Conservation (phyloP, 2,329 filamentous ascomycete genomes). For the Gaeumannomyces tritici region DNA sequence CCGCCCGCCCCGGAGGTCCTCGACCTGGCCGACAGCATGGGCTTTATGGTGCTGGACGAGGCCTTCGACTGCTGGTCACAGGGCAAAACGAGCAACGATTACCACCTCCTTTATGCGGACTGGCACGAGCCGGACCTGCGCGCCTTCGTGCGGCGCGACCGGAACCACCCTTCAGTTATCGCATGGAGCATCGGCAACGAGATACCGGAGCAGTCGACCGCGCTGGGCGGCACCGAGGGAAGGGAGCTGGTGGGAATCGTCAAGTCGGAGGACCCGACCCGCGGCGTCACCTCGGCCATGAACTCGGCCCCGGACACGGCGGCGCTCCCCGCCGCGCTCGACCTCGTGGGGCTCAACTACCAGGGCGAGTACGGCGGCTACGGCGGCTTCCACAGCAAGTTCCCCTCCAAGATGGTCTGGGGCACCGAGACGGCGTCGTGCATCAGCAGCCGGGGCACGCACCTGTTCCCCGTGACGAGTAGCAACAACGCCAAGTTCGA, state of each 20-base stretch:
- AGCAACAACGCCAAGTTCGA: constrained; percentile 21
- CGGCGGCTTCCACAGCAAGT: constrained; percentile 29
- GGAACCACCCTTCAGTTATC: constrained; percentile 44
- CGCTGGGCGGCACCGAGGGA: constrained; percentile 20
- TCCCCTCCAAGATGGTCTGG: constrained; percentile 36
- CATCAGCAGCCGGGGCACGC: constrained; percentile 39
- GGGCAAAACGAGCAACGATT: constrained; percentile 36
- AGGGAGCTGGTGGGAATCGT: constrained; percentile 29
- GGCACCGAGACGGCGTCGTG: constrained; percentile 32
- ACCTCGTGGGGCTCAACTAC: constrained; percentile 43
- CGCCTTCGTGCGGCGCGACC: constrained; percentile 38
- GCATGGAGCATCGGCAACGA: constrained; percentile 47
- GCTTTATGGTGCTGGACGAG: constrained; percentile 42
- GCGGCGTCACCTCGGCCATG: constrained; percentile 33
- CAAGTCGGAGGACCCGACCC: constrained; percentile 35
- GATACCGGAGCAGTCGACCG: constrained; percentile 33
- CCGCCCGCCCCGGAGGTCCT: constrained; percentile 40
- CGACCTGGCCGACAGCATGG: constrained; percentile 36
- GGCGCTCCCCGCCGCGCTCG: constrained; percentile 28
- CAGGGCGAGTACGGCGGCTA: constrained; percentile 37
- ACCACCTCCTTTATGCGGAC: constrained; percentile 38
- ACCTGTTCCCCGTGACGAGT: constrained; percentile 38
- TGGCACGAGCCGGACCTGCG: constrained; percentile 45
- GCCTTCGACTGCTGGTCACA: constrained; percentile 41
- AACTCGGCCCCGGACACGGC: constrained; percentile 30